Evolutionary conservation across 345 rosid species (phyloP).

Genomic region (Lepidium sativum): DNA sequence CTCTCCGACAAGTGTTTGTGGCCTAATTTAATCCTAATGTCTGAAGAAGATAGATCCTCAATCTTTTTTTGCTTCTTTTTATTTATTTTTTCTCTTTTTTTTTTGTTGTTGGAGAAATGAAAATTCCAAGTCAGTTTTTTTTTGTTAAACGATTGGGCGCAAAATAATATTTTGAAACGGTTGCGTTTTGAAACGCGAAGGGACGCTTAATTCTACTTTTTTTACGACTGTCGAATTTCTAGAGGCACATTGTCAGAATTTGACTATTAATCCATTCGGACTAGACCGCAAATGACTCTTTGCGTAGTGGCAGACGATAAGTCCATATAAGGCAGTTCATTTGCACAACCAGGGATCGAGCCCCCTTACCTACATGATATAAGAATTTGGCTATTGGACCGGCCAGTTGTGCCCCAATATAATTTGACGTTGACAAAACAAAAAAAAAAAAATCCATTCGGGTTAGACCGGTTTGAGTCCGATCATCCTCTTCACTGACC

Average conservation of each 20-base stretch:
- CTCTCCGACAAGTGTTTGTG: neutral
- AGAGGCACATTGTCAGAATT: neutral
- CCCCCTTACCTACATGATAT: too few relatives aligned
- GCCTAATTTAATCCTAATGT: slow-evolving; percentile 15
- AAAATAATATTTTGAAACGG: neutral
- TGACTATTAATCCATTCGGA: too few relatives aligned
- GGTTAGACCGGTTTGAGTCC: neutral
- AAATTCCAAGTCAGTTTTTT: neutral
- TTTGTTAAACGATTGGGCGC: neutral
- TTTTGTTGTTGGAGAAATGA: neutral
- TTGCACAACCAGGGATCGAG: too few relatives aligned
- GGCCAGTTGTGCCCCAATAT: too few relatives aligned
- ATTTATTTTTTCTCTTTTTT: neutral
- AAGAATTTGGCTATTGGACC: too few relatives aligned
- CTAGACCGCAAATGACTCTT: too few relatives aligned
- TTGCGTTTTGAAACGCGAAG: neutral
- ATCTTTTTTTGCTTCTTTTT: neutral
- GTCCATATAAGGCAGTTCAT: too few relatives aligned
- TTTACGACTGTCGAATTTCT: neutral
- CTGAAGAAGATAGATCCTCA: neutral
- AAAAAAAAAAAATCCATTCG: neutral
- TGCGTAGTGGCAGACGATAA: too few relatives aligned
- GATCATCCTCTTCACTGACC: neutral
- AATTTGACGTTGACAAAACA: too few relatives aligned
- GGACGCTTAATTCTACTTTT: neutral